These are phyloP conservation scores for Monilinia polystroma DNA, from an alignment of 2,329 filamentous ascomycete genomes.

Conservation along the genomic window DNA sequence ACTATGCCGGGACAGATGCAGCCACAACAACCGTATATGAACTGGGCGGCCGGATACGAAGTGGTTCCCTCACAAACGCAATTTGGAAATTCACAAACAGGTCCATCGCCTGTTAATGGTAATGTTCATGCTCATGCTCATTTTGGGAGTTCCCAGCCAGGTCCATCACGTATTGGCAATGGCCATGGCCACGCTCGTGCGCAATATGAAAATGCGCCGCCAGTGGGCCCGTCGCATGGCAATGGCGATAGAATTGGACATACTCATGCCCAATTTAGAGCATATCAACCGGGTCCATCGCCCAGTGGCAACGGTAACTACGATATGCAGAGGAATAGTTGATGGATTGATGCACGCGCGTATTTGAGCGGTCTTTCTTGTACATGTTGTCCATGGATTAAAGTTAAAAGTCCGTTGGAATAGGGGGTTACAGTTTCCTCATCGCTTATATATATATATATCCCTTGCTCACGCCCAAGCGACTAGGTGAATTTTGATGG, in stretches of 20 bases:
- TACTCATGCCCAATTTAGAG: background rate
- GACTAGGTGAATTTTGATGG: background rate
- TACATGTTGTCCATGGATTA: background rate
- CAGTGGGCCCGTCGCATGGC: background rate
- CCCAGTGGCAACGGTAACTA: background rate
- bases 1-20: constrained; percentile 5
- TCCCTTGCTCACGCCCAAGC: background rate
- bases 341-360: background rate
- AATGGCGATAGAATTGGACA: background rate
- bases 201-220: background rate
- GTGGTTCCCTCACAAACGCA: background rate
- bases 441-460: background rate
- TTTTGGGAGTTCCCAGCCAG: background rate
- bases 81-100: background rate
- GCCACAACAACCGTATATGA: constrained; percentile 1
- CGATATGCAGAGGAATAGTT: background rate
- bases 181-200: background rate
- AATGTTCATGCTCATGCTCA: background rate
- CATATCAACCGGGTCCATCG: background rate
- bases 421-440: background rate
- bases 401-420: too few species aligned
- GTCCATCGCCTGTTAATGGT: background rate
- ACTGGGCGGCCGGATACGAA: constrained; percentile 16
- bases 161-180: background rate
- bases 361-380: background rate